Conservation (phyloP, 257 asterid species). For the Paraleonurus japonicus region DNA sequence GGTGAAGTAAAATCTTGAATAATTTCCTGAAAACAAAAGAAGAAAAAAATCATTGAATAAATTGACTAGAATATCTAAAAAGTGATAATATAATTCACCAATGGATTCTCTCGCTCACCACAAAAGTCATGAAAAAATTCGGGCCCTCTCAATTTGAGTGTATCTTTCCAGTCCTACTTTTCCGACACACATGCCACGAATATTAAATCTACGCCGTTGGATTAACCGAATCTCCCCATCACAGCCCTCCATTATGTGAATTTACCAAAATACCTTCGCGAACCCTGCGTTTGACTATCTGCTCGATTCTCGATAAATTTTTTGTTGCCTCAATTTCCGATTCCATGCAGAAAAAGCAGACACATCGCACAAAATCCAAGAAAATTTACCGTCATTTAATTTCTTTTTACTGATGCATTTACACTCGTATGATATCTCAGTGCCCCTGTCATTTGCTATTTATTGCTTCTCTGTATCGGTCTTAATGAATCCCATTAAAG, state of each 20-base stretch:
- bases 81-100: not conserved
- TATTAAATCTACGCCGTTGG: conserved; percentile 25
- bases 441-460: conserved; percentile 25
- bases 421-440: not conserved
- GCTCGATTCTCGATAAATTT: conserved; percentile 36
- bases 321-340: conserved; percentile 39
- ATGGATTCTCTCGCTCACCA: conserved; percentile 8
- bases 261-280: conserved; percentile 27
- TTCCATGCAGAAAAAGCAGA: conserved; percentile 46
- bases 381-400: conserved; percentile 25
- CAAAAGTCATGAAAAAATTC: not conserved
- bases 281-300: not conserved
- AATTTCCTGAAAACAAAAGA: not conserved
- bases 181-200: not conserved
- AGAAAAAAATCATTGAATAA: not conserved
- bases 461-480: conserved; percentile 22
- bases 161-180: conserved; percentile 8
- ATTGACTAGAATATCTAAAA: not conserved
- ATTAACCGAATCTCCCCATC: conserved; percentile 14
- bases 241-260: not conserved
- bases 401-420: conserved; percentile 2
- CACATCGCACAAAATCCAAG: conserved; percentile 50
- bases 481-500: conserved; percentile 13
- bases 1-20: not conserved
- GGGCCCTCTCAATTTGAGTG: conserved; percentile 21